These are phyloP conservation scores for Sordaria brevicollis DNA, from an alignment of 495 filamentous ascomycete species.

Conservation along the genomic window DNA sequence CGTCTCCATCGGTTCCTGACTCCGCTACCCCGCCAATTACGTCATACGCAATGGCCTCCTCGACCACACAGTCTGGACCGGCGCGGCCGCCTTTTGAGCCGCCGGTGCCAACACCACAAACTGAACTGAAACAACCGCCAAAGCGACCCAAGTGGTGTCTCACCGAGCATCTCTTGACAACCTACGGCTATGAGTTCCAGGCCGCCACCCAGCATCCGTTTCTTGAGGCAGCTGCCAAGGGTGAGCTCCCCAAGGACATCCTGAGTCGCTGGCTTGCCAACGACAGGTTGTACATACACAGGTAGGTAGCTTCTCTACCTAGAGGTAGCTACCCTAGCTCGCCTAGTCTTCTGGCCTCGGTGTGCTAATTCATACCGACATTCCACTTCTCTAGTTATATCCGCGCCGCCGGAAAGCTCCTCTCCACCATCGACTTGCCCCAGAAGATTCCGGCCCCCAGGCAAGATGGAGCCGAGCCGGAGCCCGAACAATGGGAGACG, in stretches of 20 bases:
- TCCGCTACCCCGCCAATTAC: not conserved
- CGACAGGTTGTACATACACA: conserved; percentile 65
- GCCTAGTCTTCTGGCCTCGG: too few relatives aligned
- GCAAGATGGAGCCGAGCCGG: conserved; percentile 21
- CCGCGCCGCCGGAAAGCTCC: conserved; percentile 55
- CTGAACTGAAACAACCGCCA: not conserved
- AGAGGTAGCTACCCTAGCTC: too few relatives aligned
- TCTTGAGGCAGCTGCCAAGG: conserved; percentile 54
- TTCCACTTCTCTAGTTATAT: conserved; percentile 26
- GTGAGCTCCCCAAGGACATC: conserved; percentile 42
- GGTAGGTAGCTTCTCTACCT: conserved; percentile 32
- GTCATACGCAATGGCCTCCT: not conserved
- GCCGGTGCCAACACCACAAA: not conserved
- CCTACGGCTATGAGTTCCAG: conserved; percentile 29
- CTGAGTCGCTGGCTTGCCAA: conserved; percentile 65
- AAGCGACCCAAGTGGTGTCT: conserved; percentile 24
- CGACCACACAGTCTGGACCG: not conserved
- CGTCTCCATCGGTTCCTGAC: not conserved
- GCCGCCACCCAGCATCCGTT: conserved; percentile 58
- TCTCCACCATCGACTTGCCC: conserved; percentile 53
- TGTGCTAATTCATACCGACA: not conserved
- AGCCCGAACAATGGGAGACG: conserved; percentile 13
- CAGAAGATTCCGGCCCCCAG: conserved; percentile 10
- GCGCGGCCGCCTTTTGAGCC: not conserved
- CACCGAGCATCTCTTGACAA: conserved; percentile 40